These are phyloP conservation scores for Botrytis fabae DNA, from an alignment of 2,329 filamentous ascomycete genomes.

Conservation along the genomic window DNA sequence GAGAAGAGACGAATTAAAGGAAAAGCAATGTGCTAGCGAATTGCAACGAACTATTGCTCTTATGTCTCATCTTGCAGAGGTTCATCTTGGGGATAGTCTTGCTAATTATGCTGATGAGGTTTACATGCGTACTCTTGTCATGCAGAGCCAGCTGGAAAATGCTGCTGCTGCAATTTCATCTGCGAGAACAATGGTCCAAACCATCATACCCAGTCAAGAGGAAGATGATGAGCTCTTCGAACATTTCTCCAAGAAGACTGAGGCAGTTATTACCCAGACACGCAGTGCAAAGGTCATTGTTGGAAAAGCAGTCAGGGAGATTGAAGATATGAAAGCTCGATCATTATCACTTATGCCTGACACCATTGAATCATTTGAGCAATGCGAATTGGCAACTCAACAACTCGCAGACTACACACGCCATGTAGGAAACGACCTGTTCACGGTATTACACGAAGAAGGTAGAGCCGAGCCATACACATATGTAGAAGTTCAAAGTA, in stretches of 20 bases:
- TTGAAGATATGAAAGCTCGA: conserved; percentile 75
- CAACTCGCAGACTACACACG: conserved; percentile 67
- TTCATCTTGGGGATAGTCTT: conserved; percentile 69
- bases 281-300: conserved; percentile 82
- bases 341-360: conserved; percentile 72
- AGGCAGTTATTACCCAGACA: conserved; percentile 71
- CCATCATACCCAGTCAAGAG: conserved; percentile 55
- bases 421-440: conserved; percentile 63
- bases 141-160: conserved; percentile 81
- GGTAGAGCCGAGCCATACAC: conserved; percentile 67
- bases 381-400: conserved; percentile 63
- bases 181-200: conserved; percentile 65
- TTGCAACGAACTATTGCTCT: conserved; percentile 82
- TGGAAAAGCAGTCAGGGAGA: conserved; percentile 72
- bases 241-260: conserved; percentile 69
- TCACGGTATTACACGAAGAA: conserved; percentile 68
- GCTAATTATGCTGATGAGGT: conserved; percentile 76
- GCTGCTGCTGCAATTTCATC: conserved; percentile 67
- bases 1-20: conserved; percentile 80
- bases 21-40: conserved; percentile 77
- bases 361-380: conserved; percentile 67
- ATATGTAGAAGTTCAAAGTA: conserved; percentile 63
- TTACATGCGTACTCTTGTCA: conserved; percentile 72
- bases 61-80: conserved; percentile 81
- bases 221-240: conserved; percentile 68